Base-by-base conservation (phyloP, 106 monocot species). In the Iris macrosiphon region DNA sequence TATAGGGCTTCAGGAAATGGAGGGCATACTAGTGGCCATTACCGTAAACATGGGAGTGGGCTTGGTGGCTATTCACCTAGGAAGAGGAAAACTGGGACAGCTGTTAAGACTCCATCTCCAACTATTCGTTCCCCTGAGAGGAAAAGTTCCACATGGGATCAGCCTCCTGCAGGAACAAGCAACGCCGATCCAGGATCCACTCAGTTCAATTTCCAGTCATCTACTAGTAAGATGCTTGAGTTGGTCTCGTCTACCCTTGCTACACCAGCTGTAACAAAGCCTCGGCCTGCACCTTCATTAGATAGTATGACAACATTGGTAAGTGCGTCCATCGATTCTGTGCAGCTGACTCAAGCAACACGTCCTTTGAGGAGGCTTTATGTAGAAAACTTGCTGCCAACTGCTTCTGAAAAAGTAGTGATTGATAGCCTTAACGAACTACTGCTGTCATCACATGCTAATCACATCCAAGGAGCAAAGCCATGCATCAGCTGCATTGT, bases 51-150 rank as follows among this genome's bases (percentile, higher is more conserved):
- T 61, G 76, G 76, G 20, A 86, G 92, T 74, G 77, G 80, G 1
- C 73, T 95, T 51, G 94, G 94, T 62, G 89, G 94, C 18, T 89
- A 95, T 62, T 95, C 94, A 23, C 94, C 94, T 24, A 89, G 94
- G 71, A 95, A 89, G 64, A 89, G 89, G 49, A 81, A 55, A 85
- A 64, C 65, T 21, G 76, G 72, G 19, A 59, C 64, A 48, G 55
- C 74, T 57, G 43, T 75, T 61, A 79, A 65, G 57, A 73, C 65
- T 65, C 77, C 78, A 61, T 74, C 89, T 33, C 83, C 77, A 35
- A 45, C 45, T 27, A 12, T 16, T 66, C 34, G 34, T 6, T 87
- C 79, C 39, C 80, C 82, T 15, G 75, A 83, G 40, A 80, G 44
- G 64, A 91, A 84, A 68, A 53, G 17, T 47, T 60, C 79, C 17